Conservation (phyloP, 495 filamentous ascomycete species). For the Aspergillus nanangensis region DNA sequence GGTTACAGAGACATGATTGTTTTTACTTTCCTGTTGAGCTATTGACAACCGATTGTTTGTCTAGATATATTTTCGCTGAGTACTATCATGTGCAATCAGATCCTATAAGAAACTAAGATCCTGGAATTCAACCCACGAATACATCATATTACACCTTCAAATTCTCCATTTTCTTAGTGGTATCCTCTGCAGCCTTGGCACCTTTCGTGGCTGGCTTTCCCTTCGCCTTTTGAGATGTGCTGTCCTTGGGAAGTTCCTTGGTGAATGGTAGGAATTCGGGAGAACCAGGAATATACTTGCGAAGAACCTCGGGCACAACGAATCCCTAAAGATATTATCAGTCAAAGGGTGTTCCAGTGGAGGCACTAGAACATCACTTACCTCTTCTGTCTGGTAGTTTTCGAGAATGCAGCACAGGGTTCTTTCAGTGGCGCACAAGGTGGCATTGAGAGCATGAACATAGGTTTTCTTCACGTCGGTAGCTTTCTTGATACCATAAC, state of each 20-base stretch:
- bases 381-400: conserved; percentile 90
- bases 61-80: too few species aligned
- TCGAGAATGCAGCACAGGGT: conserved; percentile 93
- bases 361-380: conserved; percentile 28
- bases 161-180: conserved; percentile 35
- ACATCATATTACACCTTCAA: conserved; percentile 38
- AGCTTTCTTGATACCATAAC: conserved; percentile 73
- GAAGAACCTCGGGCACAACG: conserved; percentile 77
- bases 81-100: too few species aligned
- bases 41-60: too few species aligned
- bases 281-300: conserved; percentile 87
- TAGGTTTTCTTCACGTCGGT: conserved; percentile 85
- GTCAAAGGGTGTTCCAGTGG: not conserved
- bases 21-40: too few species aligned
- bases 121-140: too few species aligned
- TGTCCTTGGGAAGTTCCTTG: conserved; percentile 76
- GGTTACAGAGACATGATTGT: too few species aligned
- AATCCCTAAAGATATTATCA: conserved; percentile 56
- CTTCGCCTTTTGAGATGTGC: conserved; percentile 57
- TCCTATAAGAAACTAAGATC: too few species aligned
- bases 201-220: conserved; percentile 29
- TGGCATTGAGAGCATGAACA: conserved; percentile 89
- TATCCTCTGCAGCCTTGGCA: conserved; percentile 21
- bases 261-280: conserved; percentile 83
- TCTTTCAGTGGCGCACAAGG: conserved; percentile 87